Base-by-base conservation (phyloP, 495 filamentous ascomycete genomes). In the Durotheca rogersii region DNA sequence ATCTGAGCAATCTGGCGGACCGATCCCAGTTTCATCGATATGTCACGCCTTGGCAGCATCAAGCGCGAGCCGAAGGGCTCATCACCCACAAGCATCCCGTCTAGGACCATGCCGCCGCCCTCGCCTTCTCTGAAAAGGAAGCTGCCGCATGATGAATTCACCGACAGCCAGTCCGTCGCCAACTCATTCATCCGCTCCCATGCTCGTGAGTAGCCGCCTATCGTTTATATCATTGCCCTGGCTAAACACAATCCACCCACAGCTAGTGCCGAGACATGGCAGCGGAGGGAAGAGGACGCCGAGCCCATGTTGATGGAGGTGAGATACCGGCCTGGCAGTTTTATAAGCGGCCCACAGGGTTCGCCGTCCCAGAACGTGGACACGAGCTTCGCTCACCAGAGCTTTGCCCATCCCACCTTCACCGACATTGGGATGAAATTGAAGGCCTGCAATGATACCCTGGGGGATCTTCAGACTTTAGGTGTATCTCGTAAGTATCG, bases 401-500 rank as follows among this genome's bases (percentile, higher is more conserved):
- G 56, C 31, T 66, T 66, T 25, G 41, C 56, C 0, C 65, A 70
- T 1, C 61, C 64, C 1, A 70, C 67, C 0, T 71, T 77, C 30
- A 64, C 69, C 6, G 66, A 66, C 29, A 73, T 78, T 17, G 73
- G 73, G 0, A 49, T 69, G 21, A 68, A 68, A 37, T 48, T 75
- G 6, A 75, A 76, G 30, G 67, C 65, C 5, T 71, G 70, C 53
- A 76, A 74, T 41, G 72, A 78, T 42, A 73, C 72, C 0, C 55
- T 78, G 0, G 74, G 71, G 0, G 67, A 72, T 20, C 68, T 78
- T 2, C 74, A 78, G 33, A 62, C 63, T 1, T 67, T 70, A 0
- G 74, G 74, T 7, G 72, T 78, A 7, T 71, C 74, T 32, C 76
- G 56, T 59, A 50, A 45, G 55, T 50, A 34, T 7, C 41, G 7